Base-by-base conservation (phyloP, 2,329 filamentous ascomycete genomes). In the Colletotrichum sp. region DNA sequence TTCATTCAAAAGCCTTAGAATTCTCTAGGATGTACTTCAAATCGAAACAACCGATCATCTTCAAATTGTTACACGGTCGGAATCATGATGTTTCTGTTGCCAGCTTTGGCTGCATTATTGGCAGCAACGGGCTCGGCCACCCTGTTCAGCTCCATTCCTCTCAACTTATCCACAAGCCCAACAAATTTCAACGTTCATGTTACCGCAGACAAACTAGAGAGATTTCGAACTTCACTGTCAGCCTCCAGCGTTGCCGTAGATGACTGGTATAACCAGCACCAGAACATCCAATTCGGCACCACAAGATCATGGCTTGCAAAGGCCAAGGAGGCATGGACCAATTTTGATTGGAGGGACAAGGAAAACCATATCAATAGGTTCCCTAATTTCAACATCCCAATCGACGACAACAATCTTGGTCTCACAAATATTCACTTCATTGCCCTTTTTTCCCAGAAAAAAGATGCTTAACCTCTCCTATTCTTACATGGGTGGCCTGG, bases 401-500 rank as follows among this genome's bases (percentile, higher is more conserved):
- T 57, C 52, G 22, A 57, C 12, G 52, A 57, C 25, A 27, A 13
- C 15, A 22, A 27, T 19, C 15, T 57, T 57, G 22, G 52, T 15
- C 6, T 13, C n/a, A 57, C 52, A 11, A 57, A 27, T 4, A 57
- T 57, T 27, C 52, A 57, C 25, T 57, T 57, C 52, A 57, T 57
- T 11, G 52, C 52, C 22, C 52, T 57, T 8, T 57, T 27, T 57
- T 91, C 90, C 1, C 77, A 84, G 65, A 87, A 86, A 22, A 48
- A 80, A 2, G 84, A 88, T 77, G 90, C 90, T 1, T 84, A 88
- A 3, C 90, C 90, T 0, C 77, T 92, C 13, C 77, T 87, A 5
- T 83, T 90, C 12, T 79, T 89, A 13, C 90, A 92, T 76, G 91
- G 90, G 63, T 91, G 89, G 89, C 90, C 90, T 6, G 83, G 84